A percentile compares a stretch with the other conserved stretches of the same genome.
phyloP scores from a whole-genome alignment of 768 basidiomycete species.

The Trametes elegans region DNA sequence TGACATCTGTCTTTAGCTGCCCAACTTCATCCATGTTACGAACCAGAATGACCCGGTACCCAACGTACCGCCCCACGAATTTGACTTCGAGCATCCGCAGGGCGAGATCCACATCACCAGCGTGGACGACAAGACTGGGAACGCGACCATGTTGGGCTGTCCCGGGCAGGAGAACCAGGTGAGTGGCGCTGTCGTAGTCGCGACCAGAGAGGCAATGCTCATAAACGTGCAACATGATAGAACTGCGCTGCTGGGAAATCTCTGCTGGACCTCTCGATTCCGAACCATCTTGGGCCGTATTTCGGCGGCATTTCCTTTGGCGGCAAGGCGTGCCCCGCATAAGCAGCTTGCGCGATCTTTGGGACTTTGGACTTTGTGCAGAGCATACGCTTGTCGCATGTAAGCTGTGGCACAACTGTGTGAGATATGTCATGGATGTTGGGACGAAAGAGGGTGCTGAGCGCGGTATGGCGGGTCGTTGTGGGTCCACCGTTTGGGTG shows the following conservation, averaged over 20 bases:
- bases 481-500: background rate
- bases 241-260: constrained; percentile 28
- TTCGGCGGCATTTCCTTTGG: constrained; percentile 27
- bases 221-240: background rate
- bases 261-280: constrained; percentile 20
- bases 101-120: constrained; percentile 36
- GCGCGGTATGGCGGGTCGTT: background rate
- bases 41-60: constrained; percentile 46
- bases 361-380: too few species aligned
- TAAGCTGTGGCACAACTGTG: too few species aligned
- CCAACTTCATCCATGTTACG: constrained; percentile 49
- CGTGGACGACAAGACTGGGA: constrained; percentile 16
- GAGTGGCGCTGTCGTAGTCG: background rate
- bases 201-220: background rate
- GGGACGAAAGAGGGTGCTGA: too few species aligned
- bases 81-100: constrained; percentile 45
- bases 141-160: constrained; percentile 25
- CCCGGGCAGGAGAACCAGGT: constrained; percentile 31
- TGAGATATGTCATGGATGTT: too few species aligned
- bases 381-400: too few species aligned
- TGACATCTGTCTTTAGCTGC: constrained; percentile 13
- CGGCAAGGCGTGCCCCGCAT: constrained; percentile 22
- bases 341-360: too few species aligned
- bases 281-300: constrained; percentile 31
- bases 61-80: constrained; percentile 31